Evolutionary conservation across 2,329 filamentous ascomycete species (phyloP).

Genomic region (Aspergillus tamarii): DNA sequence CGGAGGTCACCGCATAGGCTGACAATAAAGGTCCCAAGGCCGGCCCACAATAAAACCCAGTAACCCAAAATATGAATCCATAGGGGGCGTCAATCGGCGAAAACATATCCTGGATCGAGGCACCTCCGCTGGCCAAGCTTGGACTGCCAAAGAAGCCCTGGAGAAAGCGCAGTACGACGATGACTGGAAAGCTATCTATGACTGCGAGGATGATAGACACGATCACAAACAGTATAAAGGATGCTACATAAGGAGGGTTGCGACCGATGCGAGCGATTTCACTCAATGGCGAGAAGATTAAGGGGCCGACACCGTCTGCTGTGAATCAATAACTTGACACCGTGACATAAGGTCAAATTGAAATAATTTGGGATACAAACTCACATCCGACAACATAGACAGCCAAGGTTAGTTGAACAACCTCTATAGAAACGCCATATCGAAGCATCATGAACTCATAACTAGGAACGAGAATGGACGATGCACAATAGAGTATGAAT

Average conservation of each 20-base stretch:
- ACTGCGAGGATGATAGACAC: constrained; percentile 67
- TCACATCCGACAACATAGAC: constrained; percentile 36
- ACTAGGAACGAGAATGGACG: constrained; percentile 36
- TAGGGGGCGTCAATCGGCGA: constrained; percentile 60
- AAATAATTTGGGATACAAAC: not conserved
- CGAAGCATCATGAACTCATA: constrained; percentile 27
- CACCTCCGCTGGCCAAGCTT: constrained; percentile 62
- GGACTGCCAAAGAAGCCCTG: constrained; percentile 70
- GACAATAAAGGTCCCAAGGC: constrained; percentile 53
- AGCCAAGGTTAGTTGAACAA: constrained; percentile 36
- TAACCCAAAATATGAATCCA: constrained; percentile 63
- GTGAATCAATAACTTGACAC: not conserved
- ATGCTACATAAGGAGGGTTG: constrained; percentile 68
- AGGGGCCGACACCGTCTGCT: constrained; percentile 60
- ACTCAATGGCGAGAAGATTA: constrained; percentile 67
- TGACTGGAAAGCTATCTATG: constrained; percentile 63
- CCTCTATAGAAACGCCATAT: constrained; percentile 32
- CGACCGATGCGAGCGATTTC: constrained; percentile 70
- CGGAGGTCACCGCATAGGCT: not conserved
- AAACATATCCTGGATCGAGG: constrained; percentile 50
- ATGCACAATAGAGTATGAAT: constrained; percentile 42
- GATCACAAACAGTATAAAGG: constrained; percentile 70
- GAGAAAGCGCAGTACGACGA: constrained; percentile 67
- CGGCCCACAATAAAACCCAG: constrained; percentile 48
- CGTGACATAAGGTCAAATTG: not conserved